Conservation (phyloP, 495 filamentous ascomycete genomes). For the Penicillium diatomitis region DNA sequence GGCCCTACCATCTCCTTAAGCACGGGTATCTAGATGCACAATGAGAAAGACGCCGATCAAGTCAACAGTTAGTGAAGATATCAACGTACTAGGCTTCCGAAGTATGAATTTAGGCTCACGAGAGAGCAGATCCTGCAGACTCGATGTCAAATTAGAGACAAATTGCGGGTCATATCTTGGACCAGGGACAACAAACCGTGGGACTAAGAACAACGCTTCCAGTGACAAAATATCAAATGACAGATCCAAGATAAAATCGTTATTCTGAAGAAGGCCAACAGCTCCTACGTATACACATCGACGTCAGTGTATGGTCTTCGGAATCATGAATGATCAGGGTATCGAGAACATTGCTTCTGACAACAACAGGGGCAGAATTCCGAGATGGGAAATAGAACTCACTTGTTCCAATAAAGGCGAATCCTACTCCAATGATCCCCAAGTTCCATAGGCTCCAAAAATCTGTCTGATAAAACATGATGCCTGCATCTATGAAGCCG, state of each 20-base stretch:
- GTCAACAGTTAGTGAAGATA: slow-evolving; percentile 52
- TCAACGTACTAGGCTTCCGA: slow-evolving; percentile 62
- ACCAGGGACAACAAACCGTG: slow-evolving; percentile 39
- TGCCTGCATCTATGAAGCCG: slow-evolving; percentile 72
- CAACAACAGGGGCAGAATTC: background rate
- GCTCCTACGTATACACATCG: slow-evolving; percentile 39
- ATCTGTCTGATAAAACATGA: slow-evolving; percentile 75
- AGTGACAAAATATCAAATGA: slow-evolving; percentile 84
- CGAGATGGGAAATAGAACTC: slow-evolving; percentile 25
- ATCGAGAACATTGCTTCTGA: no score
- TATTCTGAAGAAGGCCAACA: slow-evolving; percentile 58
- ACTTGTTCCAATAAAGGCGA: slow-evolving; percentile 64
- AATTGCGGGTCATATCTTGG: background rate
- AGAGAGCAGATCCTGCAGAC: slow-evolving; percentile 66
- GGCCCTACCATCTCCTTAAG: slow-evolving; percentile 70
- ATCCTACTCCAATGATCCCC: slow-evolving; percentile 74
- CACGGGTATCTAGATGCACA: slow-evolving; percentile 54
- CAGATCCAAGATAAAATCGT: slow-evolving; percentile 55
- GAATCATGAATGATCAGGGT: no score
- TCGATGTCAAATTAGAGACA: no score
- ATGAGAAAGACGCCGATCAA: background rate
- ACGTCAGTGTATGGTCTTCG: no score
- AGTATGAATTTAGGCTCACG: slow-evolving; percentile 82
- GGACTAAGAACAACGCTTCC: slow-evolving; percentile 85
- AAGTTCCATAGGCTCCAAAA: slow-evolving; percentile 90